Evolutionary conservation across 306 rosid genomes (phyloP).

Genomic region (Prunus campanulata): DNA sequence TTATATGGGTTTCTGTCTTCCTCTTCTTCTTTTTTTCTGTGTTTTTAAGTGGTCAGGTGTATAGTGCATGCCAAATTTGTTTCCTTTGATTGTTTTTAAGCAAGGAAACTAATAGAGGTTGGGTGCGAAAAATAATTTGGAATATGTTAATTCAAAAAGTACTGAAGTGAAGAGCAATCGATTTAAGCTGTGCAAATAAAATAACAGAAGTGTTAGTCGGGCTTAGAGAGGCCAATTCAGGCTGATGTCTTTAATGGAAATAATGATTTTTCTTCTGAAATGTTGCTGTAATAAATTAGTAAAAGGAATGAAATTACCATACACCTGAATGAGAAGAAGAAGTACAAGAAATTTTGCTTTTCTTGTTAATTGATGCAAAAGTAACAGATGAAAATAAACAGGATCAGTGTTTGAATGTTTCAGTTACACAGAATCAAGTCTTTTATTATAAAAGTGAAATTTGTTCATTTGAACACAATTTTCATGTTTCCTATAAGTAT

Average conservation of each 20-base stretch:
- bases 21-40: neutral
- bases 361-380: neutral
- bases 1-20: neutral
- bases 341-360: neutral
- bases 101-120: neutral
- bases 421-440: neutral
- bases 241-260: neutral
- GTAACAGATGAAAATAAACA: neutral
- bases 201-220: neutral
- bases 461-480: neutral
- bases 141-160: neutral
- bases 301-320: too few species aligned
- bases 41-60: neutral
- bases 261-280: too few species aligned
- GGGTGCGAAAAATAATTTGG: neutral
- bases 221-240: neutral
- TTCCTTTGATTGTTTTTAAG: neutral
- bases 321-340: too few species aligned
- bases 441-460: neutral
- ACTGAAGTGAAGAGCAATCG: neutral
- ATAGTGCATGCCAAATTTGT: neutral
- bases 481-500: neutral
- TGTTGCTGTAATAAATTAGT: neutral
- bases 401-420: neutral
- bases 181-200: neutral